Evolutionary conservation across 495 filamentous ascomycete genomes (phyloP).

Genomic region (Aspergillus olivimuriae): DNA sequence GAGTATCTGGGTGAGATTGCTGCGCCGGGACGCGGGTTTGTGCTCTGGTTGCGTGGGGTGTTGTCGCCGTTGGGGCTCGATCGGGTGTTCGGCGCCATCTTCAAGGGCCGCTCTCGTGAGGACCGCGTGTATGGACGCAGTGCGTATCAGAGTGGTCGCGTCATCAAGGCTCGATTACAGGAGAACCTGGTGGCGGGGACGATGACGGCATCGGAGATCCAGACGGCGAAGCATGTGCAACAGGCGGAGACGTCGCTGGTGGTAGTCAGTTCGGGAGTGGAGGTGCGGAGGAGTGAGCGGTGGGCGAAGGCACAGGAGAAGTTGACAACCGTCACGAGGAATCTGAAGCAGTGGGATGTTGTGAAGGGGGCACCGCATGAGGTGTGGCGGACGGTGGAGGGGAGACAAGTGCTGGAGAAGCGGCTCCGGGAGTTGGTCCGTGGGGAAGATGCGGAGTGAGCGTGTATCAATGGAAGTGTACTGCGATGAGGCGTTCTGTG

Average conservation of each 20-base stretch:
- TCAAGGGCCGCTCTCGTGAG: constrained; percentile 70
- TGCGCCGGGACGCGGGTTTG: constrained; percentile 64
- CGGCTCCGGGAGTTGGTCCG: constrained; percentile 56
- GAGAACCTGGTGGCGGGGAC: constrained; percentile 82
- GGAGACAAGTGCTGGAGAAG: constrained; percentile 63
- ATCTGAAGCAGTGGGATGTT: constrained; percentile 77
- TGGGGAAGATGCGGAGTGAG: constrained; percentile 2
- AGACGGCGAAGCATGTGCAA: constrained; percentile 70
- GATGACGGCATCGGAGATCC: constrained; percentile 74
- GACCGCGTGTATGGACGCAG: constrained; percentile 77
- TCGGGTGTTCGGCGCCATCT: constrained; percentile 66
- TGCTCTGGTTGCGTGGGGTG: constrained; percentile 77
- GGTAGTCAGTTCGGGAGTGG: constrained; percentile 76
- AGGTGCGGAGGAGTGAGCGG: constrained; percentile 46
- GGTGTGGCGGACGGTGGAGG: constrained; percentile 69
- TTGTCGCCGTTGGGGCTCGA: constrained; percentile 83
- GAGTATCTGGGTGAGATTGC: constrained; percentile 65
- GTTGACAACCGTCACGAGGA: constrained; percentile 68
- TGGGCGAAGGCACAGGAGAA: constrained; percentile 83
- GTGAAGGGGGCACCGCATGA: constrained; percentile 79
- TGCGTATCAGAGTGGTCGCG: constrained; percentile 71
- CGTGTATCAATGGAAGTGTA: neutral
- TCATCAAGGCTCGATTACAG: constrained; percentile 84
- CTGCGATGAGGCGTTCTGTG: neutral
- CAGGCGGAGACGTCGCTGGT: constrained; percentile 62